Evolutionary conservation across 768 basidiomycete species (phyloP), one percentile per base, ranked within the genome.

Genomic region (Lactifluus subvellereus): DNA sequence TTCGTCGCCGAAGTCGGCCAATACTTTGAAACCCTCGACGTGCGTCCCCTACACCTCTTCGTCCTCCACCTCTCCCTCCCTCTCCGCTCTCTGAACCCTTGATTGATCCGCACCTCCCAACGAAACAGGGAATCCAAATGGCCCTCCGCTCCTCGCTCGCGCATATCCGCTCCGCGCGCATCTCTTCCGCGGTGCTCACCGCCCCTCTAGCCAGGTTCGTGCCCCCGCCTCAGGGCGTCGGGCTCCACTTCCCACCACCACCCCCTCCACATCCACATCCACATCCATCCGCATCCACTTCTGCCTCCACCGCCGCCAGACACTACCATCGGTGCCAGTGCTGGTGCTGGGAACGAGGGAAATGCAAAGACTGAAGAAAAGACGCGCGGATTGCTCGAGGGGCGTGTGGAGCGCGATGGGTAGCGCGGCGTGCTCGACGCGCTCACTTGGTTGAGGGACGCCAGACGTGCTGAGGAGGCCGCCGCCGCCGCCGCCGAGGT

Each of bases 161-260:
- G 22, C 22, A 22, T 22, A 22, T 22, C 22, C 1, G 22, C 22
- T 22, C 22, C 27, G 27, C 27, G 27, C 2, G 27, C 27, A 27
- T 27, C 27, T 27, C 90, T 47, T 89, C 90, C 7, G 88, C 89
- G n/a, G 86, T 89, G 20, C 90, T 93, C 69, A 87, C 86, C 55
- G 89, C 90, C 1, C 89, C 89, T 40, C 81, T 84, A 7, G 81
- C 79, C 0, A 84, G 82, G 35, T 89, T 90, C 71, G 76, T 91
- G 10, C 90, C 89, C 8, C 86, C 89, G 4, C 86, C 88, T 8
- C 90, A 27, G 27, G 27, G 27, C 27, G 27, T 27, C 27, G 27
- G 27, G 27, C 27, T 27, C 3, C 27, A 2, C 50, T 78, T 11
- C 66, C 71, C 22, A 27, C 27, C 27, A 27, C 27, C 27, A 27